A percentile compares a stretch with the other conserved stretches of the same genome.
Conservation (phyloP, 108 stramenopile species). For the Epithemia pelagica region DNA sequence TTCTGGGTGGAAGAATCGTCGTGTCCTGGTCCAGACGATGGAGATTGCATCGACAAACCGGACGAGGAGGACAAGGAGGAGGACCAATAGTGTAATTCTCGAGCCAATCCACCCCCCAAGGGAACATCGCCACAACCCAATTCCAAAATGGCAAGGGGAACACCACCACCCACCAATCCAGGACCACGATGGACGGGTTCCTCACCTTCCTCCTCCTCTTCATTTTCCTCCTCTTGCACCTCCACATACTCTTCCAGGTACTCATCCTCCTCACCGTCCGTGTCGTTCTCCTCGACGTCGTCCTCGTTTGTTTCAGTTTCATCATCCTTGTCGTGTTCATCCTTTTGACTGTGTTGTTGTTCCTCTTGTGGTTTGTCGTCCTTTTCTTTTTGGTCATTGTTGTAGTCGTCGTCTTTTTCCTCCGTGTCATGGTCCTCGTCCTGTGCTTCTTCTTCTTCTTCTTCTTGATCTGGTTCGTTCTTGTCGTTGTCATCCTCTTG, state of each 20-base stretch:
- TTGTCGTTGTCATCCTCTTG: neutral
- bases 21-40: no score
- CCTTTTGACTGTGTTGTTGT: neutral
- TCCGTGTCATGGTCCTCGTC: constrained; percentile 18
- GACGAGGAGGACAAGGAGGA: no score
- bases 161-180: constrained; percentile 21
- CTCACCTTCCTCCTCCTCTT: constrained; percentile 19
- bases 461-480: constrained; percentile 14
- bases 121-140: constrained; percentile 81
- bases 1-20: neutral
- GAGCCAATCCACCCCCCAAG: constrained; percentile 31
- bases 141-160: constrained; percentile 58
- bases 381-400: neutral
- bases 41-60: no score
- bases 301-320: constrained; percentile 13
- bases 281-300: constrained; percentile 9
- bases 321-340: constrained; percentile 14
- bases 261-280: constrained; percentile 17
- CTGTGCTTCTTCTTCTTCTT: constrained; percentile 25
- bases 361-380: neutral
- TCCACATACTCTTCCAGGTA: constrained; percentile 34
- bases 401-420: constrained; percentile 1
- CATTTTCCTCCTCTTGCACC: constrained; percentile 24
- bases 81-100: neutral
- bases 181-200: constrained; percentile 3